A percentile compares a stretch with the other conserved stretches of the same genome.
phyloP scores from a whole-genome alignment of 768 basidiomycete species.

The Collybiopsis confluens region DNA sequence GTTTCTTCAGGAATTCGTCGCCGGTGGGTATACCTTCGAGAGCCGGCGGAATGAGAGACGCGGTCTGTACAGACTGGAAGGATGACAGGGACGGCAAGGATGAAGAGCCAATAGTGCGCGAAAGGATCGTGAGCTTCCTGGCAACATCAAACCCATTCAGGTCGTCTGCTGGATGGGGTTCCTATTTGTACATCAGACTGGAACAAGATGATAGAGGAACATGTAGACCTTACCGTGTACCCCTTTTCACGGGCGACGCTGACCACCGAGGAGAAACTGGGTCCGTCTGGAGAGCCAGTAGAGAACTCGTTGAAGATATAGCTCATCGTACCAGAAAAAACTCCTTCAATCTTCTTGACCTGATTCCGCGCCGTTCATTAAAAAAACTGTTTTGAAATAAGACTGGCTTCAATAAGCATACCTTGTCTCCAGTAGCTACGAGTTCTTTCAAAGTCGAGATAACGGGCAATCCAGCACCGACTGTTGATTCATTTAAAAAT shows the following conservation, averaged over 20 bases:
- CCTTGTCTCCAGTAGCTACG: slow-evolving; percentile 89
- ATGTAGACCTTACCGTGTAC: slow-evolving; percentile 66
- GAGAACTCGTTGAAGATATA: slow-evolving; percentile 99
- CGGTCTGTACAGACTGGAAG: slow-evolving; percentile 74
- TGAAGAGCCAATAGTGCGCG: slow-evolving; percentile 62
- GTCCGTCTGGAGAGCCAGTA: slow-evolving; percentile 60
- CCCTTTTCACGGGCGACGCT: slow-evolving; percentile 85
- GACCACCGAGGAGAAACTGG: slow-evolving; percentile 86
- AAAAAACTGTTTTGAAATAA: slow-evolving; percentile 10
- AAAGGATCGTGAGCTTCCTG: slow-evolving; percentile 93
- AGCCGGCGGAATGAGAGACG: slow-evolving; percentile 79
- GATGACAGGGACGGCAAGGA: slow-evolving; percentile 62
- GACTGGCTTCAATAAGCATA: slow-evolving; percentile 24
- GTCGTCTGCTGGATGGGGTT: slow-evolving; percentile 96
- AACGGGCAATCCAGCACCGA: slow-evolving; percentile 93
- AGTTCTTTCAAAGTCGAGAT: slow-evolving; percentile 90
- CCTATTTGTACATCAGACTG: slow-evolving; percentile 40
- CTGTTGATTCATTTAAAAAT: slow-evolving; percentile 85
- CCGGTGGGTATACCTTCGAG: slow-evolving; percentile 67
- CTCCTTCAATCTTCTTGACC: slow-evolving; percentile 92
- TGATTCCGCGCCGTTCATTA: slow-evolving; percentile 19
- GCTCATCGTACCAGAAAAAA: slow-evolving; percentile 95
- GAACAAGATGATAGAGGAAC: background rate
- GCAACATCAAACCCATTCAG: slow-evolving; percentile 97
- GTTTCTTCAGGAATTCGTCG: slow-evolving; percentile 74